These are phyloP conservation scores for Trichoderma arundinaceum DNA, from an alignment of 2,329 filamentous ascomycete genomes.

Conservation along the genomic window DNA sequence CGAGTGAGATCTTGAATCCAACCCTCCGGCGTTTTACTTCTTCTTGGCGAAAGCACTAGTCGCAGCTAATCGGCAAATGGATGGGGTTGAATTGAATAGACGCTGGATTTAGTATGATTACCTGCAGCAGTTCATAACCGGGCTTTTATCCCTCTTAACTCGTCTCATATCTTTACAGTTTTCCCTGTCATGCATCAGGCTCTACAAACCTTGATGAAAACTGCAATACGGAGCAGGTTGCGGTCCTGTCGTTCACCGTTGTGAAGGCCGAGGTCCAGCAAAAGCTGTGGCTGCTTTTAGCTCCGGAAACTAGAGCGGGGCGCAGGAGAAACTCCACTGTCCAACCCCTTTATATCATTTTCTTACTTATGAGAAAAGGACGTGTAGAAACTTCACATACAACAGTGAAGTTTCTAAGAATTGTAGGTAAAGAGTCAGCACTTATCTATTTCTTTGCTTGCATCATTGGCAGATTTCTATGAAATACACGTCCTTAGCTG, in stretches of 20 bases:
- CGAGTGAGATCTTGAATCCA: slow-evolving; percentile 1
- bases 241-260: neutral
- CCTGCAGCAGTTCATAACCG: neutral
- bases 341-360: slow-evolving; percentile 21
- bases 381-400: no score
- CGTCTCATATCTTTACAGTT: no score
- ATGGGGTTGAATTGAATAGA: neutral
- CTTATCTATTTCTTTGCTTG: no score
- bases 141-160: neutral
- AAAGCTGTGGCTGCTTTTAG: slow-evolving; percentile 6
- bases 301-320: slow-evolving; percentile 6
- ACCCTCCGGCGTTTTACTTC: slow-evolving; percentile 15
- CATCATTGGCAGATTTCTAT: no score
- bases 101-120: neutral
- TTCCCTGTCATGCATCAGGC: no score
- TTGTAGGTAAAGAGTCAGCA: no score
- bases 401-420: no score
- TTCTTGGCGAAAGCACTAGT: neutral
- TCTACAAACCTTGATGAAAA: neutral
- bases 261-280: no score
- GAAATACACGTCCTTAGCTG: no score
- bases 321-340: slow-evolving; percentile 23
- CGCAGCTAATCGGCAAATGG: neutral
- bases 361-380: neutral
- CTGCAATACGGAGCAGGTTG: neutral